These are phyloP conservation scores for Magnusiomyces sp. DNA, from an alignment of 1,139 yeast genomes.

Conservation along the genomic window DNA sequence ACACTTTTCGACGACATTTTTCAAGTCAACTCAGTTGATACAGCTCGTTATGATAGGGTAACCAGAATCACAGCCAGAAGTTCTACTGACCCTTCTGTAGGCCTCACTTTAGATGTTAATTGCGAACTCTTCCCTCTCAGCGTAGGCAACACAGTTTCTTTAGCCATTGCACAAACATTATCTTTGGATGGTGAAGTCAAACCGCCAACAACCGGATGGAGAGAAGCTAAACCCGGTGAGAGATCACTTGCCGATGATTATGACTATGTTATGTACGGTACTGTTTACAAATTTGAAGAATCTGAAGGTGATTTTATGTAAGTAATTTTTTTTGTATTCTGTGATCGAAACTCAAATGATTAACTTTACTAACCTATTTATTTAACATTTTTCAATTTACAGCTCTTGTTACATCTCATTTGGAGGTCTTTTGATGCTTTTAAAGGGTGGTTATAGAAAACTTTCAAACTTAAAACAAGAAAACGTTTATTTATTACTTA, in stretches of 20 bases:
- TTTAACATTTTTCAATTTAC: slow-evolving; percentile 20
- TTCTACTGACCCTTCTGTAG: slow-evolving; percentile 73
- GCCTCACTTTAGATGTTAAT: slow-evolving; percentile 84
- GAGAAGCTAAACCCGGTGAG: slow-evolving; percentile 73
- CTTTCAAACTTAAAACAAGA: slow-evolving; percentile 88
- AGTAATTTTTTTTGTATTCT: slow-evolving; percentile 13
- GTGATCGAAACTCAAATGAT: background rate
- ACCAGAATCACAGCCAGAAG: slow-evolving; percentile 84
- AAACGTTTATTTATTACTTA: slow-evolving; percentile 80
- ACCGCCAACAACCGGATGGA: slow-evolving; percentile 67
- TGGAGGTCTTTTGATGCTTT: slow-evolving; percentile 89
- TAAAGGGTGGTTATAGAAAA: slow-evolving; percentile 92
- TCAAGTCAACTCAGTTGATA: slow-evolving; percentile 74
- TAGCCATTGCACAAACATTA: slow-evolving; percentile 75
- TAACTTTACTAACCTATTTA: background rate
- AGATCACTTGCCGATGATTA: slow-evolving; percentile 89
- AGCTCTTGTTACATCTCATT: slow-evolving; percentile 89
- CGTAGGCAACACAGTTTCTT: slow-evolving; percentile 71
- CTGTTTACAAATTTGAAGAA: slow-evolving; percentile 95
- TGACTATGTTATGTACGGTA: slow-evolving; percentile 98
- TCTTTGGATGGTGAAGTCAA: slow-evolving; percentile 51
- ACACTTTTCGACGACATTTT: slow-evolving; percentile 92
- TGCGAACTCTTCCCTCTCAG: slow-evolving; percentile 85
- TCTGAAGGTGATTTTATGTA: slow-evolving; percentile 51
- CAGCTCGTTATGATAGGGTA: slow-evolving; percentile 89